A percentile compares a stretch with the other conserved stretches of the same genome.
These are phyloP conservation scores for Rhizopogon roseolus DNA, from an alignment of 768 basidiomycete species.

Conservation along the genomic window DNA sequence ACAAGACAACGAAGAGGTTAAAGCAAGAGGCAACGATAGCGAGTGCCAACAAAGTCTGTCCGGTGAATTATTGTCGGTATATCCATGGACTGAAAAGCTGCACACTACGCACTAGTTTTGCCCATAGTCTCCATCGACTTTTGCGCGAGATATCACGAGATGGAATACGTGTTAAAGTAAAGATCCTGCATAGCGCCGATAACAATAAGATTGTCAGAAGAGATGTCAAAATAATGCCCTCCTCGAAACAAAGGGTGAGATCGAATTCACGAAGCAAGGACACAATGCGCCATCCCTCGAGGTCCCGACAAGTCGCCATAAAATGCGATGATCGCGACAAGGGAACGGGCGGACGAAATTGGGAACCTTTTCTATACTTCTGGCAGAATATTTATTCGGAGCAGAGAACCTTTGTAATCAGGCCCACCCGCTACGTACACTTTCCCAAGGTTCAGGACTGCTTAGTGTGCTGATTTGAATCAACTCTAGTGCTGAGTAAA, in stretches of 20 bases:
- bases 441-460: background rate
- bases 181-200: constrained; percentile 34
- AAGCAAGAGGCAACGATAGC: constrained; percentile 43
- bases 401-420: no score
- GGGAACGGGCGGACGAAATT: no score
- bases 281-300: constrained; percentile 61
- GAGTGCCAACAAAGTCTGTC: constrained; percentile 43
- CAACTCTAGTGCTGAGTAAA: background rate
- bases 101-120: constrained; percentile 59
- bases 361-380: background rate
- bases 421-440: background rate
- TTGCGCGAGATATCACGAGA: constrained; percentile 33
- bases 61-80: constrained; percentile 1
- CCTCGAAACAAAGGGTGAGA: constrained; percentile 77
- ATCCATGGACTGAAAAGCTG: background rate
- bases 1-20: constrained; percentile 36
- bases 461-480: background rate
- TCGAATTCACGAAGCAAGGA: constrained; percentile 67
- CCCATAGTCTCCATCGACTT: constrained; percentile 47
- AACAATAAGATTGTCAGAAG: constrained; percentile 45
- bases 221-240: constrained; percentile 57
- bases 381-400: background rate
- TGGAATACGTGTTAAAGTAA: constrained; percentile 20
- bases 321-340: background rate
- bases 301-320: constrained; percentile 47